Conservation (phyloP, 1,139 yeast genomes). For the Debaryomyces udenii region DNA sequence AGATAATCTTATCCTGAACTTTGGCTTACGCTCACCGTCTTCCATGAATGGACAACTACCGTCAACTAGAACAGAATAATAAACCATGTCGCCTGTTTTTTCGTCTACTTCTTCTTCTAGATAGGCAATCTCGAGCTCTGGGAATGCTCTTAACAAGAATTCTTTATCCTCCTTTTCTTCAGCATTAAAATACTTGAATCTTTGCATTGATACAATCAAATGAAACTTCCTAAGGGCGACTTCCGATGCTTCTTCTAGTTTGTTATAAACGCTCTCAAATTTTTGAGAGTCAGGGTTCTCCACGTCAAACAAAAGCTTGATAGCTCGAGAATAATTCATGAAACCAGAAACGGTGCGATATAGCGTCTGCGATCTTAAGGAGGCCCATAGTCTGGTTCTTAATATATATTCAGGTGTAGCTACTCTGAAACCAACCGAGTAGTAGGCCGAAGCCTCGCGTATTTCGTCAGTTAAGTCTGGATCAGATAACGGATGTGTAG, state of each 20-base stretch:
- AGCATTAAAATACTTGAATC: slow-evolving; percentile 50
- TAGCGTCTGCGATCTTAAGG: slow-evolving; percentile 74
- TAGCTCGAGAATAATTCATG: slow-evolving; percentile 68
- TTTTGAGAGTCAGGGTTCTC: slow-evolving; percentile 58
- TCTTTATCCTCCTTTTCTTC: slow-evolving; percentile 61
- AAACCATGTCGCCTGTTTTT: slow-evolving; percentile 33
- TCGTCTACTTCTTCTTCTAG: slow-evolving; percentile 52
- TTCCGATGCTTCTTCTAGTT: slow-evolving; percentile 51
- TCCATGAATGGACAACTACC: slow-evolving; percentile 28
- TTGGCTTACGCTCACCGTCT: slow-evolving; percentile 47
- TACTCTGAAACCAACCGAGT: slow-evolving; percentile 70
- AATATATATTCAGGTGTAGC: slow-evolving; percentile 62
- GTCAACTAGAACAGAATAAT: slow-evolving; percentile 67
- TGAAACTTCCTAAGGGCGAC: slow-evolving; percentile 56
- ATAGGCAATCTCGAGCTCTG: slow-evolving; percentile 61
- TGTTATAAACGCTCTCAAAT: slow-evolving; percentile 33
- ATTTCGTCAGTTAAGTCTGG: slow-evolving; percentile 21
- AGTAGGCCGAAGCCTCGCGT: slow-evolving; percentile 64
- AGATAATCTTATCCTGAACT: slow-evolving; percentile 61
- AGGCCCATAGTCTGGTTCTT: slow-evolving; percentile 82
- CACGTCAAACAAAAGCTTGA: slow-evolving; percentile 62
- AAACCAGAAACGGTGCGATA: slow-evolving; percentile 81
- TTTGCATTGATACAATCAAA: slow-evolving; percentile 73
- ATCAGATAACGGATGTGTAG: slow-evolving; percentile 11
- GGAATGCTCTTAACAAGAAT: slow-evolving; percentile 60